These are phyloP conservation scores for Pelargonium fulgidum DNA, from an alignment of 441 rosid genomes.

Conservation along the genomic window DNA sequence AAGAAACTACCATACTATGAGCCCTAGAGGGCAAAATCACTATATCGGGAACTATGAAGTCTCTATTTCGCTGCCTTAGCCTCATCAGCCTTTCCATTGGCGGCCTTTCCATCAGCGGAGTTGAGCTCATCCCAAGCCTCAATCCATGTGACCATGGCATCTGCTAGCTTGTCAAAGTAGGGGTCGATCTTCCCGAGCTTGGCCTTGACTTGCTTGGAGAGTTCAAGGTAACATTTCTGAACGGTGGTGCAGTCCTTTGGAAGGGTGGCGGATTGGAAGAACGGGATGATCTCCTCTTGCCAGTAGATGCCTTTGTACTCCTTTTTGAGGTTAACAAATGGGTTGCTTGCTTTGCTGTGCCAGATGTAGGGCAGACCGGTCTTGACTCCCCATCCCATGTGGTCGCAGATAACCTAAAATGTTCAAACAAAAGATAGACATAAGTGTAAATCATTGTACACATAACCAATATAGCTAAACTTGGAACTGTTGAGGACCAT, in stretches of 20 bases:
- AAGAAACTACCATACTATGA: too few relatives aligned
- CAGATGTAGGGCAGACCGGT: conserved; percentile 89
- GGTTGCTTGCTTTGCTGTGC: conserved; percentile 97
- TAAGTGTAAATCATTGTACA: too few relatives aligned
- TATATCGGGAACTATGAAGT: neutral
- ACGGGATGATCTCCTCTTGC: conserved; percentile 98
- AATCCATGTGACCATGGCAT: conserved; percentile 95
- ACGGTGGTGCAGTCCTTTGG: conserved; percentile 77
- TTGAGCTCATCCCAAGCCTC: conserved; percentile 96
- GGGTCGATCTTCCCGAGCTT: conserved; percentile 71
- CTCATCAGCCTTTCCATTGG: neutral
- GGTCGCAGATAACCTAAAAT: conserved; percentile 81
- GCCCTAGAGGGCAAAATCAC: too few relatives aligned
- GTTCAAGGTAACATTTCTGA: conserved; percentile 80
- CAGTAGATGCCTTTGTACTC: conserved; percentile 36
- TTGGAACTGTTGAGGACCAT: neutral
- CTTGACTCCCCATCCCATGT: conserved; percentile 80
- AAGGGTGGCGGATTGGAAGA: conserved; percentile 67
- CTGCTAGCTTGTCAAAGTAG: conserved; percentile 82
- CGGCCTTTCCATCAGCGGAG: conserved; percentile 25
- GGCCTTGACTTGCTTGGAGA: conserved; percentile 71
- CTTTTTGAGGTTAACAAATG: conserved; percentile 41
- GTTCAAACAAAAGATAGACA: neutral
- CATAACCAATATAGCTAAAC: too few relatives aligned
- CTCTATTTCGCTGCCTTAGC: neutral